phyloP scores from a whole-genome alignment of 164 flowering plant species.

The Nymphaea thermarum region DNA sequence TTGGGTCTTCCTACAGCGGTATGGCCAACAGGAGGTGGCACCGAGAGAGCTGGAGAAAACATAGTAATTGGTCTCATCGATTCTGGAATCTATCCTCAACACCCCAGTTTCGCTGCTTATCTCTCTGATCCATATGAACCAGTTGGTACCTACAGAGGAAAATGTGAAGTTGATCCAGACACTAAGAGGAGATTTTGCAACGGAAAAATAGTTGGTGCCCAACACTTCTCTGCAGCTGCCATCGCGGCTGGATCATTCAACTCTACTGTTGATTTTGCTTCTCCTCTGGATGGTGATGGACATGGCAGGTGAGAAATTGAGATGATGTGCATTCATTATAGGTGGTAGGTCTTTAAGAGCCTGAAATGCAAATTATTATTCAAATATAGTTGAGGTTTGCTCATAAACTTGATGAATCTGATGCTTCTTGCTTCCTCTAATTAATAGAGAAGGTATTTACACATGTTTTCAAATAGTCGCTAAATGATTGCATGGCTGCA shows the following conservation, averaged over 20 bases:
- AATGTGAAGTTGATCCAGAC: slow-evolving; percentile 80
- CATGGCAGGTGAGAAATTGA: slow-evolving; percentile 76
- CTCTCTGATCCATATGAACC: slow-evolving; percentile 75
- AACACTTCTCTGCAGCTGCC: slow-evolving; percentile 95
- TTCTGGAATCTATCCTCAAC: slow-evolving; percentile 86
- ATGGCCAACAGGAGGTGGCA: slow-evolving; percentile 99
- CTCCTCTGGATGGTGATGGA: slow-evolving; percentile 98
- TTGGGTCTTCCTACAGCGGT: slow-evolving; percentile 98
- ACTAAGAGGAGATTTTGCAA: slow-evolving; percentile 69
- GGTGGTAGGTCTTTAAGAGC: no score
- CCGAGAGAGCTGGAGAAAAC: slow-evolving; percentile 87
- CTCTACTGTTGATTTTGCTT: slow-evolving; percentile 68
- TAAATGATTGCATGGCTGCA: no score
- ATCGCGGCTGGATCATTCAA: slow-evolving; percentile 89
- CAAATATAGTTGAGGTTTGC: no score
- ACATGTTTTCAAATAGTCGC: no score
- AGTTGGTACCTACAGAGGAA: slow-evolving; percentile 68
- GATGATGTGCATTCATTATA: background rate
- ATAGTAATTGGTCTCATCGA: slow-evolving; percentile 92
- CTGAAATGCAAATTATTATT: no score
- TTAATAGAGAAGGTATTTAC: no score
- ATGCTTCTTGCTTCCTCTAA: no score
- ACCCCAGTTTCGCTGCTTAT: slow-evolving; percentile 71
- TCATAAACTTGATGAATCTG: no score
- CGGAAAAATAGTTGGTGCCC: slow-evolving; percentile 96